Base-by-base conservation (phyloP, 2,329 filamentous ascomycete species). In the Penicillium concentricum region DNA sequence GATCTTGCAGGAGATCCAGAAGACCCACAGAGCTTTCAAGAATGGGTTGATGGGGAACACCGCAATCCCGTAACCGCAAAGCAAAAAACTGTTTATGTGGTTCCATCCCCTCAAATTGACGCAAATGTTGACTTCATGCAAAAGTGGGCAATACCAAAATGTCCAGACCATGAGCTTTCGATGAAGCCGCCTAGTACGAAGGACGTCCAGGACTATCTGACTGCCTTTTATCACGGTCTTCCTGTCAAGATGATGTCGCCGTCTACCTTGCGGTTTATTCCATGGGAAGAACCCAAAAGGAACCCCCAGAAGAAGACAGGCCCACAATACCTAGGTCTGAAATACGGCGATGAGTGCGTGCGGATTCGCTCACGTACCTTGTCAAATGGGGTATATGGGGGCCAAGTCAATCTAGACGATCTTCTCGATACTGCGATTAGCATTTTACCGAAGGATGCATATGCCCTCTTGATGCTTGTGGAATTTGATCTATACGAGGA, bases 401-500 rank as follows among this genome's bases (percentile, higher is more conserved):
- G 61, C 9, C 71, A 75, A 63, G 69, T 89, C 3, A 84, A 87
- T 53, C 76, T 88, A 0, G 74, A 82, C 43, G 86, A 89, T 63
- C 72, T 89, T 2, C 75, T 88, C 0, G 85, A 88, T 61, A 80
- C 76, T 0, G 77, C 82, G 0, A 78, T 84, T 2, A 72, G 71
- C 2, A 76, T 82, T 16, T 70, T 88, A 0, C 85, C 85, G 0
- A 49, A 63, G 0, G 82, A 88, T 62, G 86, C 85, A 0, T 85
- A 86, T 57, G 78, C 85, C 0, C 66, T 88, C 1, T 64, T 86
- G 0, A 67, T 89, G 35, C 65, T 88, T 0, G 72, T 82, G 0
- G 74, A 85, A 34, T 81, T 87, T n/a, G 87, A 89, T 65, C 71
- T 88, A 15, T 88, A 85, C 64, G 85, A 89, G 62, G 80, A 81